A percentile compares a stretch with the other conserved stretches of the same genome.
These are phyloP conservation scores for Thermochaetoides thermophila DNA, from an alignment of 495 filamentous ascomycete genomes.

Conservation along the genomic window DNA sequence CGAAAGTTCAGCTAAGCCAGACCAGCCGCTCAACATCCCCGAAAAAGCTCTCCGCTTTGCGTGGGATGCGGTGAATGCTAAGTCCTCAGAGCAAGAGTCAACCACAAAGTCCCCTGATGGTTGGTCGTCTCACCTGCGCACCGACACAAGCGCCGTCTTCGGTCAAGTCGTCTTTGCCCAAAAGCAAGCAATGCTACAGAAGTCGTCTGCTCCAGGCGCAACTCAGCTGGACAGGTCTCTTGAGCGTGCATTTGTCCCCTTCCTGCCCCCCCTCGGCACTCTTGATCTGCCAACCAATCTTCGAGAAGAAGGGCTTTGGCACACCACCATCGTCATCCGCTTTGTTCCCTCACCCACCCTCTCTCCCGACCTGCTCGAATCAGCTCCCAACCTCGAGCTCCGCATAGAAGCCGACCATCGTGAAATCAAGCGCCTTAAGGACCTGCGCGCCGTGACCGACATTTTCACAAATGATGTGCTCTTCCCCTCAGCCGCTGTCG, in stretches of 20 bases:
- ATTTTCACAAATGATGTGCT: conserved; percentile 14
- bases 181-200: too few species aligned
- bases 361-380: background rate
- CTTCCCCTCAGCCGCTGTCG: conserved; percentile 22
- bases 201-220: too few species aligned
- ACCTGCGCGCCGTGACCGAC: conserved; percentile 11
- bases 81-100: background rate
- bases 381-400: conserved; percentile 24
- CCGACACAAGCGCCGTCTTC: conserved; percentile 24
- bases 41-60: conserved; percentile 5
- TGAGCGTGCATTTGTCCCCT: conserved; percentile 14
- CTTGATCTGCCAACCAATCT: conserved; percentile 12
- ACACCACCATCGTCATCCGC: conserved; percentile 13
- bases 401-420: conserved; percentile 17
- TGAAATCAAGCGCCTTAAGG: conserved; percentile 11
- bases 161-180: conserved; percentile 26
- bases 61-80: conserved; percentile 1
- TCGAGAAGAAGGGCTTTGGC: conserved; percentile 11
- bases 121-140: conserved; percentile 17
- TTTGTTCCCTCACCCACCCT: conserved; percentile 14
- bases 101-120: background rate
- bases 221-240: conserved; percentile 2
- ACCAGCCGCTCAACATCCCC: conserved; percentile 4
- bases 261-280: conserved; percentile 9
- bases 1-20: too few species aligned